phyloP scores from a whole-genome alignment of 805 yeast species.

The Barnettozyma wickerhamii region DNA sequence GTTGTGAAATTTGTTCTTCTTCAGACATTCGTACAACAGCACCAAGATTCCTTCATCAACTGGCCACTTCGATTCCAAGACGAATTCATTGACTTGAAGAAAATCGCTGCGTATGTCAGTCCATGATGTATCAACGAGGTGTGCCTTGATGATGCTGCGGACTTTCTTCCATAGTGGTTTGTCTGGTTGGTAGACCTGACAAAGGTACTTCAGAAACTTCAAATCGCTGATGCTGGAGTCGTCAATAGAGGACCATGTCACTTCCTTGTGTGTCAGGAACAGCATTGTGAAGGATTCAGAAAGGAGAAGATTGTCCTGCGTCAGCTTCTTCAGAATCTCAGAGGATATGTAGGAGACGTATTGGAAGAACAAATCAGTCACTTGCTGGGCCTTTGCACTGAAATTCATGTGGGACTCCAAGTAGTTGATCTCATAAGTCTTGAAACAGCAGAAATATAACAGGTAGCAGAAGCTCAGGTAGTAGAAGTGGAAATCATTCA shows the following conservation, averaged over 20 bases:
- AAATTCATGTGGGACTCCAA: constrained; percentile 15
- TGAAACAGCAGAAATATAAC: constrained; percentile 14
- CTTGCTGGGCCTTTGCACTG: constrained; percentile 9
- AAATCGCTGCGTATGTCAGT: constrained; percentile 10
- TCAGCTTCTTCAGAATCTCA: constrained; percentile 5
- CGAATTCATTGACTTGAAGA: constrained; percentile 7
- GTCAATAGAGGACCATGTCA: constrained; percentile 14
- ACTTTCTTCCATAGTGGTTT: constrained; percentile 12
- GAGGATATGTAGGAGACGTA: constrained; percentile 14
- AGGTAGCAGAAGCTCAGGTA: constrained; percentile 17
- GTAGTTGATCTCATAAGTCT: constrained; percentile 11
- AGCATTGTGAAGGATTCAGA: constrained; percentile 19
- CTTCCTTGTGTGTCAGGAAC: constrained; percentile 7
- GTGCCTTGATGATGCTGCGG: not conserved
- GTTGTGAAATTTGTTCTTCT: constrained; percentile 18
- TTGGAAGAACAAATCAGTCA: constrained; percentile 14
- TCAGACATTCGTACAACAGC: constrained; percentile 19
- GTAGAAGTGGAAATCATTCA: constrained; percentile 19
- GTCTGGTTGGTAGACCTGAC: constrained; percentile 6
- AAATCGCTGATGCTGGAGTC: constrained; percentile 10
- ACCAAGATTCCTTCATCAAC: constrained; percentile 13
- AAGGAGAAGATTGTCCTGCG: constrained; percentile 8
- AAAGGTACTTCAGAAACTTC: constrained; percentile 12
- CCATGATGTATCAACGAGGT: not conserved
- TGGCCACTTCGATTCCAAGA: constrained; percentile 9